Conservation (phyloP, 2,329 filamentous ascomycete species). For the Fusarium miscanthi region DNA sequence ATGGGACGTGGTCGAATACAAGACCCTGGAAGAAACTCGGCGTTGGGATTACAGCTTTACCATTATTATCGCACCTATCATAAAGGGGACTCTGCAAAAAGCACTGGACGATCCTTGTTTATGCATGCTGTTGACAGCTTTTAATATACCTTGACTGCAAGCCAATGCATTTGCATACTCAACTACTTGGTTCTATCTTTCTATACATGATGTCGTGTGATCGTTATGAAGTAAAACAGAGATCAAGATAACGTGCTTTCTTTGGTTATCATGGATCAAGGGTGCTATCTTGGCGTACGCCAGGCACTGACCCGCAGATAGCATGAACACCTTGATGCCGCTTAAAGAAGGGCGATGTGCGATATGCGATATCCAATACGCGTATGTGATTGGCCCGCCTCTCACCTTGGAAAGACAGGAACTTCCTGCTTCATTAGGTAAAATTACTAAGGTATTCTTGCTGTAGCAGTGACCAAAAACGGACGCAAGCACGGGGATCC, state of each 20-base stretch:
- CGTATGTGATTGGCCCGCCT: conserved; percentile 33
- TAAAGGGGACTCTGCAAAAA: conserved; percentile 44
- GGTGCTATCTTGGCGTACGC: conserved; percentile 19
- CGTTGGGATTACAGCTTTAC: conserved; percentile 42
- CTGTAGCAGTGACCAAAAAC: conserved; percentile 6
- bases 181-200: not conserved
- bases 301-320: conserved; percentile 22
- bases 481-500: conserved; percentile 6
- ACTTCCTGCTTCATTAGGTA: conserved; percentile 38
- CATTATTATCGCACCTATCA: conserved; percentile 38
- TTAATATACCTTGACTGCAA: conserved; percentile 38
- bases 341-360: conserved; percentile 10
- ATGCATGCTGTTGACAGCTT: conserved; percentile 30
- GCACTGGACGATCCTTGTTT: conserved; percentile 41
- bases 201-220: not conserved
- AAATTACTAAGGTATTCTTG: conserved; percentile 22
- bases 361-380: conserved; percentile 1
- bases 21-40: conserved; percentile 39
- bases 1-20: conserved; percentile 43
- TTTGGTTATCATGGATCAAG: conserved; percentile 4
- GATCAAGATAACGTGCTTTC: not conserved
- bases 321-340: conserved; percentile 26
- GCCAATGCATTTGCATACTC: conserved; percentile 28
- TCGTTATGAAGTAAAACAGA: not conserved
- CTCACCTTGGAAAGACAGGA: conserved; percentile 14